Evolutionary conservation across 768 basidiomycete species (phyloP), one percentile per base, ranked within the genome.

Genomic region (Xerocomellus intermedius): DNA sequence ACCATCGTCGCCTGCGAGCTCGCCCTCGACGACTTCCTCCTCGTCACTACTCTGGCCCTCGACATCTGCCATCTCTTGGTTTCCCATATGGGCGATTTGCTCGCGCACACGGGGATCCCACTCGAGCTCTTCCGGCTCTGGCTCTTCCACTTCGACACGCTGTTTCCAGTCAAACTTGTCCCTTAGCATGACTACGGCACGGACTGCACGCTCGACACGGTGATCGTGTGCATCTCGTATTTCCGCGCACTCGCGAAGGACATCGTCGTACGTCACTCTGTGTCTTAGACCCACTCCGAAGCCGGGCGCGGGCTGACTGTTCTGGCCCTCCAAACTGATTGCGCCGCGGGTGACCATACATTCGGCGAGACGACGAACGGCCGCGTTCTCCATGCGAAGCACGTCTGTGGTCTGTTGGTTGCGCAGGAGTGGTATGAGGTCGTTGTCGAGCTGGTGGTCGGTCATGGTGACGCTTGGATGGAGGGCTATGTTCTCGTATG

Each of bases 131-230:
- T 90, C 87, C 4, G 87, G 87, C 68, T 91, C 89, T 58, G 88
- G 89, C 14, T 83, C 82, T 63, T 86, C 85, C 13, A 91, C 89
- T 56, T 82, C 84, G 21, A 92, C 86, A n/a, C 91, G 77, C 60
- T 84, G 82, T 67, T 85, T 85, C 87, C 89, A 91, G 44, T 92
- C 89, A 66, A 86, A 92, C 69, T 83, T 87, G 52, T 93, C 91
- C 54, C 80, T 74, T 8, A 93, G 73, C 81, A 93, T 85, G 37
- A 77, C 77, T 10, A 94, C 90, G 0, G 91, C 91, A 41, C 85
- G 77, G n/a, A 87, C 79, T 0, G 90, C 91, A 12, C 91, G 78
- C 55, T 91, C 89, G 3, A 87, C 86, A 6, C 89, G 80, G 43
- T 74, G 76, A 69, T 94, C 91, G 60, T 94, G 91, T 22, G 83